Evolutionary conservation across 208 protist species (phyloP).

Genomic region (Angomonas deanei): DNA sequence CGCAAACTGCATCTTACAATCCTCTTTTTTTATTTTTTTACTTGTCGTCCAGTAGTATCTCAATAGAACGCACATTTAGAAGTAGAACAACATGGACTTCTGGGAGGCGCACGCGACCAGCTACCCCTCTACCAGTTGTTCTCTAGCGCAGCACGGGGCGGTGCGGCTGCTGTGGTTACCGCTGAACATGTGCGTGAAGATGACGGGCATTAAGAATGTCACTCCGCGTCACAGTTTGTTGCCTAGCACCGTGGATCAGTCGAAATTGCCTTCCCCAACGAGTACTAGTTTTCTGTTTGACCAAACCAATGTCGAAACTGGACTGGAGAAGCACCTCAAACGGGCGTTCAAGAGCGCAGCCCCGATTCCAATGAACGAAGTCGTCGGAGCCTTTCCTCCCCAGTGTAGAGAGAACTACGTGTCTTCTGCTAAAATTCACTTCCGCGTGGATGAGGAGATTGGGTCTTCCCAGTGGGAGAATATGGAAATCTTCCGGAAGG

Average conservation of each 20-base stretch:
- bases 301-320: not conserved
- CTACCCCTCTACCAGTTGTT: constrained; percentile 22
- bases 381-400: not conserved
- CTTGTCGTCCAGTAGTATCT: no score
- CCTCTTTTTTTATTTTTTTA: no score
- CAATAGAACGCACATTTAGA: no score
- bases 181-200: constrained; percentile 41
- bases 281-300: not conserved
- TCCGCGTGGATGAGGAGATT: constrained; percentile 37
- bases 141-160: constrained; percentile 49
- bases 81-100: not conserved
- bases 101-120: not conserved
- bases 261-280: not conserved
- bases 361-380: not conserved
- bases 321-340: not conserved
- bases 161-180: constrained; percentile 74
- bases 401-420: not conserved
- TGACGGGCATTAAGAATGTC: not conserved
- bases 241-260: not conserved
- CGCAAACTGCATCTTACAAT: no score
- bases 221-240: not conserved
- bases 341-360: not conserved
- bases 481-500: constrained; percentile 54
- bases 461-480: constrained; percentile 71
- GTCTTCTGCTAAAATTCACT: constrained; percentile 11